Percentiles rank a stretch among this genome's conserved stretches.
These are phyloP conservation scores for Solanum corneliomulleri DNA, from an alignment of 257 asterid species.

Conservation along the genomic window DNA sequence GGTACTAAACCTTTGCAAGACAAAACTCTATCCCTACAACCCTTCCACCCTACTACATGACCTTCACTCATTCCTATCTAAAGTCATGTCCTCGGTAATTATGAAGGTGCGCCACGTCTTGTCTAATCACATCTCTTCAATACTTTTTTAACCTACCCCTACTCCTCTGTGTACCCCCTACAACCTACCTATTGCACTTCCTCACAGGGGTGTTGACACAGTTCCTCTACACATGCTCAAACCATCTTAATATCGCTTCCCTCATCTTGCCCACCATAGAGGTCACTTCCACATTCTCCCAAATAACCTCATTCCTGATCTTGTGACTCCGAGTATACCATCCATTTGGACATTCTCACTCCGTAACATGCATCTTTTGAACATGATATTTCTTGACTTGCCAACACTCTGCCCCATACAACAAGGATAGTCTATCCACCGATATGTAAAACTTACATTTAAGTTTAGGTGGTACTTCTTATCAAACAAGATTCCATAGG, in stretches of 20 bases:
- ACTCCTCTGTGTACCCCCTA: not conserved
- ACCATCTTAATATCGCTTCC: not conserved
- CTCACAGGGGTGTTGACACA: not conserved
- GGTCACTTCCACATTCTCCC: not conserved
- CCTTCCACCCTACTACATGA: not conserved
- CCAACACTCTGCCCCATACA: not conserved
- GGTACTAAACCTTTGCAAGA: not conserved
- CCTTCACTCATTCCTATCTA: not conserved
- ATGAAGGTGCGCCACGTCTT: not conserved
- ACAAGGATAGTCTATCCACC: not conserved
- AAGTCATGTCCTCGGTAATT: not conserved
- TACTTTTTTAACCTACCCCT: not conserved
- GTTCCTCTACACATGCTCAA: not conserved
- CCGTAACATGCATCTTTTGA: not conserved
- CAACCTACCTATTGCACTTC: not conserved
- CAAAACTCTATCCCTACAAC: not conserved
- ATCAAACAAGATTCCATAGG: not conserved
- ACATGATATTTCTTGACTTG: not conserved
- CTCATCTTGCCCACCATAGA: not conserved
- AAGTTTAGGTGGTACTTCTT: not conserved
- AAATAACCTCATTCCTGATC: not conserved
- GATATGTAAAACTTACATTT: not conserved
- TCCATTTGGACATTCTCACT: not conserved
- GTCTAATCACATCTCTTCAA: not conserved
- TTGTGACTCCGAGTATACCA: not conserved